phyloP scores from a whole-genome alignment of 1,139 yeast genomes.

The Trichomonascaceae sp. region DNA sequence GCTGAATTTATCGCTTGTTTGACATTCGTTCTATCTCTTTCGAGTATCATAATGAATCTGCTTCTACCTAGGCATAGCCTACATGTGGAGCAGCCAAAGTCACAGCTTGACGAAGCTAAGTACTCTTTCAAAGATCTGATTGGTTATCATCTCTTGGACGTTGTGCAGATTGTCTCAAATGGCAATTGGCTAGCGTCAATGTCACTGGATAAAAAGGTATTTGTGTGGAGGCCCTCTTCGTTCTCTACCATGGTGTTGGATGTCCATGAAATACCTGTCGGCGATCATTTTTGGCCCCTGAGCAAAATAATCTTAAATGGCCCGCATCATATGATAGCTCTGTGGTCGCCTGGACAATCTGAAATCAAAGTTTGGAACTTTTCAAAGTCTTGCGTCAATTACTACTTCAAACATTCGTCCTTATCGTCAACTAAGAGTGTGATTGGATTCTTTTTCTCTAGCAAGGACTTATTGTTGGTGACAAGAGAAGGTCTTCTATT shows the following conservation, averaged over 20 bases:
- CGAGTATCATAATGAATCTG: conserved; percentile 34
- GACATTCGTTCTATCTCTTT: conserved; percentile 37
- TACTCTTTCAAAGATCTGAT: conserved; percentile 49
- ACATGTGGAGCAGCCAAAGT: conserved; percentile 9
- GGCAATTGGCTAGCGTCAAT: conserved; percentile 57
- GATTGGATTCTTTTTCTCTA: conserved; percentile 21
- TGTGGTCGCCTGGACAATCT: conserved; percentile 38
- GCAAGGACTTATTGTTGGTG: conserved; percentile 20
- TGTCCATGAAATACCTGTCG: conserved; percentile 32
- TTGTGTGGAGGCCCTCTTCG: conserved; percentile 62
- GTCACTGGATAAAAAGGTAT: conserved; percentile 65
- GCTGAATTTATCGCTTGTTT: conserved; percentile 40
- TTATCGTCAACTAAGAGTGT: conserved; percentile 3
- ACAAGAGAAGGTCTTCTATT: conserved; percentile 17
- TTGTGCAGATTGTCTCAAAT: conserved; percentile 49
- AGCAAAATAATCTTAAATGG: conserved; percentile 54
- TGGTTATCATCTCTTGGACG: conserved; percentile 57
- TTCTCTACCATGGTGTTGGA: conserved; percentile 3
- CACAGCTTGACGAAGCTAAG: conserved; percentile 10
- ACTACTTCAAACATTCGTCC: conserved; percentile 4
- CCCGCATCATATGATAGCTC: conserved; percentile 53
- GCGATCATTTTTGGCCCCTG: conserved; percentile 60
- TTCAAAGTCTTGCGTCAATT: conserved; percentile 6
- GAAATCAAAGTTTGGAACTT: conserved; percentile 16
- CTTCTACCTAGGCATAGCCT: conserved; percentile 20